Evolutionary conservation across 805 yeast species (phyloP), one percentile per base, ranked within the genome.

Genomic region (Metschnikowia colocasiae): DNA sequence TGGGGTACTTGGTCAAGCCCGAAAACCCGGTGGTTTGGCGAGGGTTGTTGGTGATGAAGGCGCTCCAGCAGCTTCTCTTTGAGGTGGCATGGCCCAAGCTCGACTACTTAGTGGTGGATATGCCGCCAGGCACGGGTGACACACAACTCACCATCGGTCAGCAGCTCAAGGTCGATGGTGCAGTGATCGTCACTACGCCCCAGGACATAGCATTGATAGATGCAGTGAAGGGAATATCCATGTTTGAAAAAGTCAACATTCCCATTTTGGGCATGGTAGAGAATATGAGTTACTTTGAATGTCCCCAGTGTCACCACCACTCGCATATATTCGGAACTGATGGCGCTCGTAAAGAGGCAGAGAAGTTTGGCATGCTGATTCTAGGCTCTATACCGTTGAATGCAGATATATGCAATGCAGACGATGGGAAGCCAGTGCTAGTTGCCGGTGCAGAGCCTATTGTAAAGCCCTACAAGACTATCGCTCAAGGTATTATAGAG

Each of bases 81-180:
- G 95, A 88, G 46, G 95, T 88, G 1, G 78, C 81, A 38, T 88
- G 96, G 96, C 60, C 70, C 7, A 59, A 63, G 4, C 60, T 87
- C 37, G 95, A 88, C 59, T 74, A 81, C 19, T 67, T 88, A 40
- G 83, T 88, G 1, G 69, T 88, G 9, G 96, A 88, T 57, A 78
- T 88, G 86, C 96, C 96, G 0, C 96, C 96, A 0, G 96, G 96
- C 2, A 88, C 96, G 0, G 96, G 96, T 16, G 96, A 88, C 60
- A 83, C 87, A 0, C 96, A 88, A 58, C 71, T 88, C 46, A 85
- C 95, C 0, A 72, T 88, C n/a, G 82, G 89, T 23, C 96, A 88
- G 63, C 85, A 82, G 56, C 62, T 85, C n/a, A 74, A 76, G 39
- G 79, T 88, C 0, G 85, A 82, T 56, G 96, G 95, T 0, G 88